Evolutionary conservation across 352 stramenopile genomes (phyloP), one percentile per base, ranked within the genome.

Genomic region (Phytophthora tubulina): DNA sequence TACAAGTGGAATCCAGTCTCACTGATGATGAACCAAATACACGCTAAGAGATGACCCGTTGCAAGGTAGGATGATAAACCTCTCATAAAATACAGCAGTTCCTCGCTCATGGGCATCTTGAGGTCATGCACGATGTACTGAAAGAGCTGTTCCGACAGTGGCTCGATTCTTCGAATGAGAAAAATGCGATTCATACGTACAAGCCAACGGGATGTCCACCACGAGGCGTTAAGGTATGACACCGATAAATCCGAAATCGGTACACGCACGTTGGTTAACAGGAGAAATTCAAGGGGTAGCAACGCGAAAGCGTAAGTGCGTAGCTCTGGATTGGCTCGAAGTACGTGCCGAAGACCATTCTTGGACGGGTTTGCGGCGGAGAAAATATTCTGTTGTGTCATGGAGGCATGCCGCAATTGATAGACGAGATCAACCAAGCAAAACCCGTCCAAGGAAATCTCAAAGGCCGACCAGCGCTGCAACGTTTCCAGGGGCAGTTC

Each of bases 1-100:
- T 87, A 90, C 9, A 70, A 48, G 3, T 86, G 41, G n/a, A 79
- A 83, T 1, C 71, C 72, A 15, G 77, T 67, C 51, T 90, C 78
- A 36, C 82, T 86, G 2, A 71, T 69, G 0, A 70, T 55, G 63
- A 80, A 91, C 84, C 84, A 94, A 63, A 85, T 58, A 30, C 82
- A 91, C 0, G 81, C 82, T 39, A 94, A 85, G 44, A 85, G 77
- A 55, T 94, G 86, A 3, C 77, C 84, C 60, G 85, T 89, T 5
- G 78, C 58, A 14, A 92, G 27, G 54, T 90, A 94, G 6, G 70
- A 73, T 0, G 32, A 41, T 4, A 94, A 57, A 2, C 74, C 84
- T 0, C 84, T 68, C 3, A 67, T 13, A 14, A 92, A 92, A 31
- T 79, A 80, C 0, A 94, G 66, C 14, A 60, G 14, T 0, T 72